A percentile compares a stretch with the other conserved stretches of the same genome.
phyloP scores from a whole-genome alignment of 2,329 filamentous ascomycete genomes.

The Diaporthe nobilis region DNA sequence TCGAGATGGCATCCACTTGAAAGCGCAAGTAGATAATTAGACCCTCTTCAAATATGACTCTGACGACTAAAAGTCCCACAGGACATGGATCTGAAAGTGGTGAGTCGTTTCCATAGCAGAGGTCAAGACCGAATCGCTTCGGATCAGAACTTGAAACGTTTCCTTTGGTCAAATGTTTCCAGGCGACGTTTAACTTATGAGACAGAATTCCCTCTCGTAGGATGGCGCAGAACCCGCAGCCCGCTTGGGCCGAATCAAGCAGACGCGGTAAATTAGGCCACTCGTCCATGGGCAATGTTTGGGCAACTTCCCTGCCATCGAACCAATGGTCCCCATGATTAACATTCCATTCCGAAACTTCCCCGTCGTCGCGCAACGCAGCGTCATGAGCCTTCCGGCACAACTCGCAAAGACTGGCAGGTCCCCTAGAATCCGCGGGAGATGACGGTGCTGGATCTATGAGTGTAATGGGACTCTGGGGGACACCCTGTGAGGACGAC shows the following conservation, averaged over 20 bases:
- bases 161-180: too few relatives aligned
- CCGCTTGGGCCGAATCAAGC: neutral
- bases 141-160: rapidly evolving
- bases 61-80: neutral
- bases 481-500: neutral
- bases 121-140: neutral
- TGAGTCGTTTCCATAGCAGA: neutral
- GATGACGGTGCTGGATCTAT: neutral
- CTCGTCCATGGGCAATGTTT: neutral
- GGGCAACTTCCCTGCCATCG: too few relatives aligned
- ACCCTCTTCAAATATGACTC: neutral
- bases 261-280: neutral
- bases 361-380: neutral
- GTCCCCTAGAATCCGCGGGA: neutral
- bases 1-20: neutral
- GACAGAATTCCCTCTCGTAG: neutral
- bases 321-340: too few relatives aligned
- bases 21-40: rapidly evolving
- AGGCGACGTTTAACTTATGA: neutral
- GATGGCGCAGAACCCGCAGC: neutral
- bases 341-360: too few relatives aligned
- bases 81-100: too few relatives aligned
- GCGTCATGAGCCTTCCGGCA: neutral
- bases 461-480: neutral
- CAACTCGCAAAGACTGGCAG: neutral